Percentiles rank a stretch among this genome's conserved stretches.
These are phyloP conservation scores for Schizophyllum amplum DNA, from an alignment of 1,284 basidiomycete genomes.

Conservation along the genomic window DNA sequence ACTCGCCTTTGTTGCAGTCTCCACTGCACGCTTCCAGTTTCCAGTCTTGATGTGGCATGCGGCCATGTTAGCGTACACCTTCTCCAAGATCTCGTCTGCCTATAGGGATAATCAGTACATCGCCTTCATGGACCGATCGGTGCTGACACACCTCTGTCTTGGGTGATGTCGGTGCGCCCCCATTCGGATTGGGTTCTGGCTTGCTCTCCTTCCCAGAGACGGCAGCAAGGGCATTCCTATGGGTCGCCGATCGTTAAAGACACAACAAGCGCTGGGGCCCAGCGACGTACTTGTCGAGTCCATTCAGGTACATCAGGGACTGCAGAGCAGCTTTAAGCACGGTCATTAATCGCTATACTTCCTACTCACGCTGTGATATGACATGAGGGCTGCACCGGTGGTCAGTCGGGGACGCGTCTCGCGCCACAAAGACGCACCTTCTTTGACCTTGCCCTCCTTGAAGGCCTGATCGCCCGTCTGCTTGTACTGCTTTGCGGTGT, in stretches of 20 bases:
- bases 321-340: conserved; percentile 16
- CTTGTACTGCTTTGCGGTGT: conserved; percentile 60
- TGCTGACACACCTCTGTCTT: conserved; percentile 39
- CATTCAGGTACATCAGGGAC: conserved; percentile 62
- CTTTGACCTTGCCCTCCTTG: conserved; percentile 52
- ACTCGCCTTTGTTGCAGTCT: conserved; percentile 66
- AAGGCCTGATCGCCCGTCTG: conserved; percentile 69
- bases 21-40: conserved; percentile 69
- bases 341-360: not conserved
- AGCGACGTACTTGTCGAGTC: conserved; percentile 57
- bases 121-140: not conserved
- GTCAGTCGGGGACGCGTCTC: not conserved
- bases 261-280: not conserved
- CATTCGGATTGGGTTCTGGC: conserved; percentile 20
- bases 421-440: conserved; percentile 36
- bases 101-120: conserved; percentile 26
- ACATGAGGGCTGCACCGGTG: conserved; percentile 41
- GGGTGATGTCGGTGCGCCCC: conserved; percentile 20
- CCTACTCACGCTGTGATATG: conserved; percentile 53
- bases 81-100: conserved; percentile 68
- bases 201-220: conserved; percentile 32
- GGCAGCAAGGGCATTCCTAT: conserved; percentile 40
- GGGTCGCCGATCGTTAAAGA: not conserved
- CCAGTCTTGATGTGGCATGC: conserved; percentile 69
- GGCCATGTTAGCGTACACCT: conserved; percentile 75